A percentile compares a stretch with the other conserved stretches of the same genome.
Conservation (phyloP, 2,329 filamentous ascomycete genomes). For the Trichophyton mentagrophytes region DNA sequence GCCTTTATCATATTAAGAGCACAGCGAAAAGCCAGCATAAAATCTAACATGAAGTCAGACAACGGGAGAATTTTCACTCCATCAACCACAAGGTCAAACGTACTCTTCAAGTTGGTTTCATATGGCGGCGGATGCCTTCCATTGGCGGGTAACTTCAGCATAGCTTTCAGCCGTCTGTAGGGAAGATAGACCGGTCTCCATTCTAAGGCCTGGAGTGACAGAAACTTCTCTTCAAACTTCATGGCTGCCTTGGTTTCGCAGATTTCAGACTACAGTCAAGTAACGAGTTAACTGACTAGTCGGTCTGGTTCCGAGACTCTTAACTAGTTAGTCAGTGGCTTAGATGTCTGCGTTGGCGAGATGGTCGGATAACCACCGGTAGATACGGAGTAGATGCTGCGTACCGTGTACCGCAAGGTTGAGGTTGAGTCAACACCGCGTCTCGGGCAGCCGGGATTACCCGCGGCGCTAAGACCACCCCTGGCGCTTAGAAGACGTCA, state of each 20-base stretch:
- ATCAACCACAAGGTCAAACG: background rate
- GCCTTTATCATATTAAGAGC: background rate
- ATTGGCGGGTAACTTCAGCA: background rate
- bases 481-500: no score
- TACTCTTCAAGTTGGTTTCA: constrained; percentile 5
- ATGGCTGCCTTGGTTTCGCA: constrained; percentile 12
- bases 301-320: background rate
- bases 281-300: no score
- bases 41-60: background rate
- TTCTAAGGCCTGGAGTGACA: constrained; percentile 17
- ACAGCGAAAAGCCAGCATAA: background rate
- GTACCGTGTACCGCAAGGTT: no score
- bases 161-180: constrained; percentile 19
- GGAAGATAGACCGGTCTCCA: constrained; percentile 20
- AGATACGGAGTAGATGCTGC: no score
- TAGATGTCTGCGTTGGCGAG: background rate
- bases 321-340: background rate
- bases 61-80: background rate
- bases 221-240: constrained; percentile 22
- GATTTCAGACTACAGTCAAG: background rate
- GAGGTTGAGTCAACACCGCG: no score
- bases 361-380: no score
- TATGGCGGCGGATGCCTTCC: background rate
- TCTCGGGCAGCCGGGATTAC: no score
- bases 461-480: no score